Base-by-base conservation (phyloP, 2,329 filamentous ascomycete species). In the Pseudodiploospora longispora region DNA sequence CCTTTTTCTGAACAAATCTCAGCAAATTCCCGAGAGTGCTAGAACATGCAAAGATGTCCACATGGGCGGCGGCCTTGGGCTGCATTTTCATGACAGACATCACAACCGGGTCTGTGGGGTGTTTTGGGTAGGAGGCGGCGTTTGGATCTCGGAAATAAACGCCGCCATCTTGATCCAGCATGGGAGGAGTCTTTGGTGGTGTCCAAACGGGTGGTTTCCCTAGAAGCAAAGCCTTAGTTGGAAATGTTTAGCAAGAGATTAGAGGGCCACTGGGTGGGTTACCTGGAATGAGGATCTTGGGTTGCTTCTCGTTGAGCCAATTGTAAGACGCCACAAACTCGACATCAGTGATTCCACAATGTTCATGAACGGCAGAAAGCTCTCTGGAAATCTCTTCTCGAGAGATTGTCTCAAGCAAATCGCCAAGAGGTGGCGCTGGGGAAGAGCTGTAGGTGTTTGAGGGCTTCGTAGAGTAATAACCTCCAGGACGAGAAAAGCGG, bases 1-100 rank as follows among this genome's bases (percentile, higher is more conserved):
- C 62, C 2, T 65, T 48, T 0, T 64, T 64, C 2, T 68, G 61
- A 4, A 69, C 63, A 49, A 82, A 84, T 1, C 77, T 69, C 1
- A 83, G 61, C 0, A 86, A 68, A 53, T 76, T 82, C 0, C 78
- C 75, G 0, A 85, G 47, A 0, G 78, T 83, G 50, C 72, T 83
- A 0, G 70, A 69, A 47, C 82, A 86, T 12, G 42, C 46, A 7
- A 48, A 38, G 10, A 48, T 27, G 30, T 48, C 30, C 80, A 87
- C 52, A 51, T 85, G 75, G 31, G 82, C 43, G 1, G 50, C 48
- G 4, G 48, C 10, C 0, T 31, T 3, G 2, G 51, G 49, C 6
- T 52, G 47, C 50, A 57, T 55, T 36, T 45, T 49, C 54, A 63
- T 54, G 2, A 73, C 48, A 1, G 70, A 63, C 28, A 64, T 52